Conservation (phyloP, 1,139 yeast species). For the Nakaseomyces nivariensis region DNA sequence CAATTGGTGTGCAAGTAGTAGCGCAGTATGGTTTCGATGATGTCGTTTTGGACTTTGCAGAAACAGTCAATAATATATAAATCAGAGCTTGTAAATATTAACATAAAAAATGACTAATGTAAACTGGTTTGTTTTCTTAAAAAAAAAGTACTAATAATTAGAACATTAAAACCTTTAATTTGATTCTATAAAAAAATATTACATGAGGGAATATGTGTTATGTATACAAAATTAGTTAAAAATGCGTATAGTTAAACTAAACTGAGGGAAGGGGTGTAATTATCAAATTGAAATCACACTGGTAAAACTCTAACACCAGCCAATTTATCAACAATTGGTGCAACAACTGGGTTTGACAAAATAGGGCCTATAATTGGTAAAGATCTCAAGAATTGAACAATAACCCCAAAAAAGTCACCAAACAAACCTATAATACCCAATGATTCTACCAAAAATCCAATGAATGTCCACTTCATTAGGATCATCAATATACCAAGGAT, state of each 20-base stretch:
- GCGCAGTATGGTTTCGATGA: conserved; percentile 83
- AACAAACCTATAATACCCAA: conserved; percentile 82
- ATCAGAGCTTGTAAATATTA: not conserved
- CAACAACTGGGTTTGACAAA: conserved; percentile 69
- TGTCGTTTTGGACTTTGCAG: conserved; percentile 39
- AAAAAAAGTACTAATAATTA: too few species aligned
- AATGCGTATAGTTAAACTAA: not conserved
- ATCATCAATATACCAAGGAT: conserved; percentile 65
- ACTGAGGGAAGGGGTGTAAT: not conserved
- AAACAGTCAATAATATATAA: conserved; percentile 4
- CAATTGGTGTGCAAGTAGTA: conserved; percentile 66
- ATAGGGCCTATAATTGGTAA: conserved; percentile 83
- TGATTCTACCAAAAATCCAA: conserved; percentile 77
- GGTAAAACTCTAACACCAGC: conserved; percentile 62
- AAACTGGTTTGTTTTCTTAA: not conserved
- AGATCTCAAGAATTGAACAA: conserved; percentile 79
- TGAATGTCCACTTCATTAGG: conserved; percentile 63
- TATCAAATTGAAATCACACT: conserved; percentile 30
- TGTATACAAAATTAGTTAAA: not conserved
- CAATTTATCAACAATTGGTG: conserved; percentile 60
- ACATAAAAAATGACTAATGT: conserved; percentile 21
- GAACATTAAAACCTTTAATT: too few species aligned
- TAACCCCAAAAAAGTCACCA: conserved; percentile 86
- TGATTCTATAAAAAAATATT: not conserved
- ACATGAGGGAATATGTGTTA: conserved; percentile 1